phyloP scores from a whole-genome alignment of 495 filamentous ascomycete species.

The Recurvomyces mirabilis region DNA sequence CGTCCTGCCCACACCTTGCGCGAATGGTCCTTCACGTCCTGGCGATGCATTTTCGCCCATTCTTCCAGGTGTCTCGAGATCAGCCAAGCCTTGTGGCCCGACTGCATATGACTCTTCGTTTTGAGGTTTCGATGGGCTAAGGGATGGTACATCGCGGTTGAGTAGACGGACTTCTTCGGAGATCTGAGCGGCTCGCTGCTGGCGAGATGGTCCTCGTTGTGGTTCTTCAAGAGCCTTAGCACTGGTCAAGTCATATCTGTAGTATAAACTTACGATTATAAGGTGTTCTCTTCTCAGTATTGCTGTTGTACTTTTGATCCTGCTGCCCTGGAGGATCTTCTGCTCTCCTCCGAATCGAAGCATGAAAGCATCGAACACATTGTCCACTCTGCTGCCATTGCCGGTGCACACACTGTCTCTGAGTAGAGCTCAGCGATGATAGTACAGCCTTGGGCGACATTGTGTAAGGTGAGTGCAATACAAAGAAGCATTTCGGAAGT shows the following conservation, averaged over 20 bases:
- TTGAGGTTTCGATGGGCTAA: constrained; percentile 2
- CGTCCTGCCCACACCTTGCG: constrained; percentile 1
- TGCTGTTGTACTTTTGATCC: not conserved
- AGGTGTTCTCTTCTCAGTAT: constrained; percentile 4
- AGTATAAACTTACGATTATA: constrained; percentile 9
- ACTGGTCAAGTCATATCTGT: not conserved
- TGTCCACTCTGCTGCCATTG: constrained; percentile 17
- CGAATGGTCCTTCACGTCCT: constrained; percentile 13
- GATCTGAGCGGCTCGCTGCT: constrained; percentile 20
- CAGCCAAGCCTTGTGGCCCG: constrained; percentile 1
- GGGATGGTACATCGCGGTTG: constrained; percentile 6
- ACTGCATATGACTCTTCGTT: not conserved
- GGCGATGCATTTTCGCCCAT: constrained; percentile 14
- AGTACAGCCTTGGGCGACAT: too few species aligned
- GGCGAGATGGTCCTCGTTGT: constrained; percentile 14
- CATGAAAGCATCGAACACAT: constrained; percentile 18
- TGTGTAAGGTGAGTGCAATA: too few species aligned
- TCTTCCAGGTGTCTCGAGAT: not conserved
- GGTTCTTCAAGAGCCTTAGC: constrained; percentile 10
- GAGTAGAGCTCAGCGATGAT: not conserved
- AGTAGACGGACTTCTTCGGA: constrained; percentile 20
- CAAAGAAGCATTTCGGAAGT: too few species aligned
- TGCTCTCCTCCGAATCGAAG: constrained; percentile 1
- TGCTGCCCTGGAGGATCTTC: constrained; percentile 1
- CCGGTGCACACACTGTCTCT: constrained; percentile 8